Conservation (phyloP, 2,329 filamentous ascomycete species). For the Venturia effusa region DNA sequence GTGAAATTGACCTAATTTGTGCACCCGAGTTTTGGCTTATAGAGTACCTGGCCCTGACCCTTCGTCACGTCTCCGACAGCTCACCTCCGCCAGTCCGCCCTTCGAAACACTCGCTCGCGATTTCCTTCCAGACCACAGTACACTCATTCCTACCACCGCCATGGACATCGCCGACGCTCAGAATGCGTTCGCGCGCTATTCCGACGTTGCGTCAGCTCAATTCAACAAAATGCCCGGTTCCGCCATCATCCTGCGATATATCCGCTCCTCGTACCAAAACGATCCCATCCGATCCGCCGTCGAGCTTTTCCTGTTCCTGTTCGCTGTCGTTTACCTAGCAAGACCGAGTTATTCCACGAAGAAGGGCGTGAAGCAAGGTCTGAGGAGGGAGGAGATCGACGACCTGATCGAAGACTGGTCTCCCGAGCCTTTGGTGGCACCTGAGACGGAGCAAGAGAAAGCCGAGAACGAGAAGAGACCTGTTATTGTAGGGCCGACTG, state of each 20-base stretch:
- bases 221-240: conserved; percentile 92
- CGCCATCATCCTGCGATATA: conserved; percentile 86
- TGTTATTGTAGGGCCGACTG: conserved; percentile 57
- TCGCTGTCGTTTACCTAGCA: conserved; percentile 87
- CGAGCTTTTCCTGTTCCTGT: conserved; percentile 86
- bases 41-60: neutral
- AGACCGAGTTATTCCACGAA: conserved; percentile 86
- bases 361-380: conserved; percentile 77
- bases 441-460: conserved; percentile 64
- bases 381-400: conserved; percentile 94
- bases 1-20: neutral
- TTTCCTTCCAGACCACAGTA: neutral
- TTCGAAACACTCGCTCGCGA: neutral
- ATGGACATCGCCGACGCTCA: conserved; percentile 6
- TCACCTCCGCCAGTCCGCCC: neutral
- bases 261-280: conserved; percentile 95
- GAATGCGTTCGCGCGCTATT: conserved; percentile 7
- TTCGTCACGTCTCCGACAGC: neutral
- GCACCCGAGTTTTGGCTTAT: neutral
- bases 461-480: conserved; percentile 75
- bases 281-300: conserved; percentile 90
- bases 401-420: conserved; percentile 95
- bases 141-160: neutral
- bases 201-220: conserved; percentile 41
- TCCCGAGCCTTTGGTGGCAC: conserved; percentile 77